Conservation (phyloP, 2,329 filamentous ascomycete species). For the Bipolaris oryzae region DNA sequence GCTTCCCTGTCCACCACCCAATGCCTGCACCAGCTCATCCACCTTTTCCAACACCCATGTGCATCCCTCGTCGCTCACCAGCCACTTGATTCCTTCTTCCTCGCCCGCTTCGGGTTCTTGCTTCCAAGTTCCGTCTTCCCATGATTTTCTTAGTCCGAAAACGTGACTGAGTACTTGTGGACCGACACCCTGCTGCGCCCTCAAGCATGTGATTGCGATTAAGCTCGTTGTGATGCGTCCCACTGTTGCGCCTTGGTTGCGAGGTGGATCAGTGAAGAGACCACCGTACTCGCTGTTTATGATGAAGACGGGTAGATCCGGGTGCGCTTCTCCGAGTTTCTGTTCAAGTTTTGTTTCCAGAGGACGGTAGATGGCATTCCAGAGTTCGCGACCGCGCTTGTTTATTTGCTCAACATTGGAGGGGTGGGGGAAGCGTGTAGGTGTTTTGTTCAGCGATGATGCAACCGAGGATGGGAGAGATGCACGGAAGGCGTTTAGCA, state of each 20-base stretch:
- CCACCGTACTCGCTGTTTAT: constrained; percentile 75
- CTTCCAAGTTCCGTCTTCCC: constrained; percentile 68
- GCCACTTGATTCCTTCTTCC: constrained; percentile 64
- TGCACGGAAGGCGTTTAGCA: constrained; percentile 72
- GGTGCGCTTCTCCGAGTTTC: constrained; percentile 76
- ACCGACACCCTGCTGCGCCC: constrained; percentile 80
- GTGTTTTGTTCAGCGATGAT: constrained; percentile 59
- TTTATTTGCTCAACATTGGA: constrained; percentile 62
- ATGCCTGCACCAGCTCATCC: constrained; percentile 62
- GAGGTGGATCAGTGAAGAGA: constrained; percentile 71
- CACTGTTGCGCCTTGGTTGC: constrained; percentile 57
- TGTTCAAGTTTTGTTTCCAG: constrained; percentile 73
- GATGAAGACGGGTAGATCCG: constrained; percentile 82
- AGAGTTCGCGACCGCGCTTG: constrained; percentile 67
- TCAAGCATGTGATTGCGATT: constrained; percentile 74
- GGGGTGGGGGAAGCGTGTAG: constrained; percentile 57
- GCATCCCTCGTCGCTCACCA: constrained; percentile 69
- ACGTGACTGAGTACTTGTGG: constrained; percentile 83
- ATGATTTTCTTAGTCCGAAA: constrained; percentile 78
- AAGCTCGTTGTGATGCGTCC: constrained; percentile 75
- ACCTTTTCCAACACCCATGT: constrained; percentile 67
- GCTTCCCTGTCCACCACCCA: constrained; percentile 36
- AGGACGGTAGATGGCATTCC: constrained; percentile 78
- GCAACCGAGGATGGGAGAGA: constrained; percentile 64
- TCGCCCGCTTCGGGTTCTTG: constrained; percentile 54